Evolutionary conservation across 2,329 filamentous ascomycete genomes (phyloP), one percentile per base, ranked within the genome.

Genomic region (Epichloe sibirici): DNA sequence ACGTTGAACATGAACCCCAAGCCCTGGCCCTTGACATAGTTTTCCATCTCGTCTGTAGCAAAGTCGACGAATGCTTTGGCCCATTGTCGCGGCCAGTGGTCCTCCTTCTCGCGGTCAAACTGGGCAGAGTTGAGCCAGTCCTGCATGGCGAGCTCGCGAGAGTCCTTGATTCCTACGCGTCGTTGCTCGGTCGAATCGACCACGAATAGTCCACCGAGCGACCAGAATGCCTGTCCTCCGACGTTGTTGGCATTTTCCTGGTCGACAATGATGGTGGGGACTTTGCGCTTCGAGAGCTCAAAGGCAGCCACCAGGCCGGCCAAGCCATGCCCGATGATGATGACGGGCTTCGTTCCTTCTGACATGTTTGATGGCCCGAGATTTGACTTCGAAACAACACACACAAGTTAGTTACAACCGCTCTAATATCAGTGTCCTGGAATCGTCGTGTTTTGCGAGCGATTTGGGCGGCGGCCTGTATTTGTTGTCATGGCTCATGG

Each of bases 11-110:
- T 51, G 56, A 82, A 81, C 0, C 72, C 69, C 17, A 81, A 58
- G 1, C 80, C 80, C 5, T 69, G 66, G 0, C 65, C 71, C 58
- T 76, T 77, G 56, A 82, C 70, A 54, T 83, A 83, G 25, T 57
- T 55, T 65, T 82, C 79, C 71, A 83, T 74, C 57, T 75, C 76
- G 59, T 78, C 75, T 2, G 75, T 65, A 1, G 80, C 79, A 61
- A 83, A 83, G 64, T 82, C 66, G 51, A 83, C 79, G 64, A 82
- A 83, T 0, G 79, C 79, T 61, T 79, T 73, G n/a, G 80, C 79
- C 80, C 80, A 83, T 48, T 70, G 67, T 8, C 74, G 71, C 42
- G 79, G 79, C 79, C 79, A 83, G 59, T 67, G 62, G 62, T 83
- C 79, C 51, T 79, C 74, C 25, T 63, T 59, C 15, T 75, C 71